Percentiles rank a stretch among this genome's conserved stretches.
Evolutionary conservation across 2,329 filamentous ascomycete species (phyloP).

Genomic region (Didymella pinodella): DNA sequence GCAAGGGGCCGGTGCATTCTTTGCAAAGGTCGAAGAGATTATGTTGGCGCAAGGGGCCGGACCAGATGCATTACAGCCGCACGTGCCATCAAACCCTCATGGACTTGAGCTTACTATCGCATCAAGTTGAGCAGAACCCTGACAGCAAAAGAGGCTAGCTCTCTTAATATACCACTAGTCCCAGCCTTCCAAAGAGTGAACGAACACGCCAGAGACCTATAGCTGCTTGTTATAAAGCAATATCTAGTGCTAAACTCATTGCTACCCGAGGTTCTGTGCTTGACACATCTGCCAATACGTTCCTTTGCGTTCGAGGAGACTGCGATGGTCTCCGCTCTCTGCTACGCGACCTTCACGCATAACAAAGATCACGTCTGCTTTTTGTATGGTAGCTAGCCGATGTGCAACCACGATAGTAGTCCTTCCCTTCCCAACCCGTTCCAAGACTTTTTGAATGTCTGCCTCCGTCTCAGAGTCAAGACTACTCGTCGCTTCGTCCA

Average conservation of each 20-base stretch:
- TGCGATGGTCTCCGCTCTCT: constrained; percentile 36
- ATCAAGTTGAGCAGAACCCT: not conserved
- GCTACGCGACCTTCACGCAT: constrained; percentile 50
- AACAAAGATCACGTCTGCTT: constrained; percentile 54
- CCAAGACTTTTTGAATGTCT: constrained; percentile 73
- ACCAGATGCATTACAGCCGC: not conserved
- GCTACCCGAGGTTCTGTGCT: constrained; percentile 16
- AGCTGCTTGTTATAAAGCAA: no score
- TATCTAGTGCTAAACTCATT: not conserved
- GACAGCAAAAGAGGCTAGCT: not conserved
- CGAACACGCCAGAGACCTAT: not conserved
- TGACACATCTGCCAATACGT: constrained; percentile 34
- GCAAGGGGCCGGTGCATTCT: constrained; percentile 6
- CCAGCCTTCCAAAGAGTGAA: not conserved
- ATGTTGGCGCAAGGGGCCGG: not conserved
- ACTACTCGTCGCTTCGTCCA: constrained; percentile 67
- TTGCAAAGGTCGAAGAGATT: not conserved
- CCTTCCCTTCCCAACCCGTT: constrained; percentile 56
- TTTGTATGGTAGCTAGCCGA: constrained; percentile 49
- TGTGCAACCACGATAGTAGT: constrained; percentile 56
- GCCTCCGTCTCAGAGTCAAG: constrained; percentile 73
- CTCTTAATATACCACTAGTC: not conserved
- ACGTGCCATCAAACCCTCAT: not conserved
- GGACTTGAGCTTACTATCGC: not conserved
- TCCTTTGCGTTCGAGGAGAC: constrained; percentile 19